These are phyloP conservation scores for Cercospora zeae-maydis DNA, from an alignment of 2,329 filamentous ascomycete species.

Conservation along the genomic window DNA sequence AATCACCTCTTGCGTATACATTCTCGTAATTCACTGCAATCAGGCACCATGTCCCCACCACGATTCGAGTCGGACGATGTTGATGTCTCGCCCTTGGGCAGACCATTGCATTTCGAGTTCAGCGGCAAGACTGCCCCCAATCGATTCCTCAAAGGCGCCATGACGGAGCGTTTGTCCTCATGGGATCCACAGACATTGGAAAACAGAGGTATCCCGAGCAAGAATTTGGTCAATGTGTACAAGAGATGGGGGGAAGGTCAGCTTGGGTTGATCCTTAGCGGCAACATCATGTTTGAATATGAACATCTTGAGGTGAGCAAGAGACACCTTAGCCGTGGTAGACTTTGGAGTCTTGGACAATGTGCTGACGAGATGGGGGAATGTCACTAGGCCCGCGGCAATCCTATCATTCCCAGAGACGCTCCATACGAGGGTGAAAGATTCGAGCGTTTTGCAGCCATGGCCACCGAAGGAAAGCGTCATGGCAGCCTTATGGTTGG, in stretches of 20 bases:
- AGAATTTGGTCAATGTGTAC: conserved; percentile 56
- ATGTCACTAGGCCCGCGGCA: conserved; percentile 43
- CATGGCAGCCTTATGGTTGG: conserved; percentile 57
- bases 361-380: conserved; percentile 16
- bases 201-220: conserved; percentile 53
- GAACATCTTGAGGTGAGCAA: conserved; percentile 10
- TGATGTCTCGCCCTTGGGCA: conserved; percentile 41
- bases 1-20: not conserved
- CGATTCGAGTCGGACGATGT: conserved; percentile 43
- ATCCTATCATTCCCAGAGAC: conserved; percentile 56
- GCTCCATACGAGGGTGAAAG: conserved; percentile 53
- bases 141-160: conserved; percentile 64
- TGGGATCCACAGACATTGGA: conserved; percentile 55
- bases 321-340: conserved; percentile 39
- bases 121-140: conserved; percentile 58
- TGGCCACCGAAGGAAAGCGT: conserved; percentile 55
- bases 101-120: conserved; percentile 46
- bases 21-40: not conserved
- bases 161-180: conserved; percentile 62
- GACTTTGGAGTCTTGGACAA: no score
- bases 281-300: conserved; percentile 53
- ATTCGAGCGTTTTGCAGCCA: conserved; percentile 57
- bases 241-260: conserved; percentile 58
- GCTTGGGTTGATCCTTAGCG: conserved; percentile 57
- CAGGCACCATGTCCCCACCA: conserved; percentile 19